Evolutionary conservation across 2,329 filamentous ascomycete species (phyloP), one percentile per base, ranked within the genome.

Genomic region (Ascochyta clinopodiicola): DNA sequence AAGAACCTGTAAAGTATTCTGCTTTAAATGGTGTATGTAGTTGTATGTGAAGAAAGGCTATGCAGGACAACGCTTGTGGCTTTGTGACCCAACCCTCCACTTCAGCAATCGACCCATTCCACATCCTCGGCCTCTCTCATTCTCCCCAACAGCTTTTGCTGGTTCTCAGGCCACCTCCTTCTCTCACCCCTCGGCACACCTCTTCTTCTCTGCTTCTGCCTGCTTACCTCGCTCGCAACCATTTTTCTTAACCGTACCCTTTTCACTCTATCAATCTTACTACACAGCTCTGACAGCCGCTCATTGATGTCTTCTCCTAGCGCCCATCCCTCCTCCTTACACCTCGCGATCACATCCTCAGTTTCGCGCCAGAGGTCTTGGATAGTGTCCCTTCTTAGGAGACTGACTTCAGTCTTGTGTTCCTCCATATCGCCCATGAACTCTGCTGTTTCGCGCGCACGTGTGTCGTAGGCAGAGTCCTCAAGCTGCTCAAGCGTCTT

Each of bases 161-260:
- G 21, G 5, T 31, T 17, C 21, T 32, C 37, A 15, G 36, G 6
- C n/a, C 34, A 12, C 25, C 31, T 42, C 36, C 21, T 56, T 1
- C 52, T 36, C 17, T 22, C 21, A 5, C 40, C 42, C 40, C 38
- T 56, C 24, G 25, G 37, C 32, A 37, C n/a, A n/a, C 52, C 36
- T 27, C 15, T 44, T 29, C 24, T 51, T 24, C 47, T 44, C 13
- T 39, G 40, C 43, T 51, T 13, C 19, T 56, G 31, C 43, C 27
- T 51, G 24, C 47, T 45, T 15, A 56, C 43, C 42, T 56, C 53
- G 21, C n/a, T 13, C 24, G 36, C 37, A 6, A 51, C 36, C 36
- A 56, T 42, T 47, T 47, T 51, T 27, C 22, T 39, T 29, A 51
- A 9, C 31, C 17, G 22, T 13, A 21, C 15, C 25, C 21, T 42